Evolutionary conservation across 2,329 filamentous ascomycete genomes (phyloP).

Genomic region (Xylariaceae sp.): DNA sequence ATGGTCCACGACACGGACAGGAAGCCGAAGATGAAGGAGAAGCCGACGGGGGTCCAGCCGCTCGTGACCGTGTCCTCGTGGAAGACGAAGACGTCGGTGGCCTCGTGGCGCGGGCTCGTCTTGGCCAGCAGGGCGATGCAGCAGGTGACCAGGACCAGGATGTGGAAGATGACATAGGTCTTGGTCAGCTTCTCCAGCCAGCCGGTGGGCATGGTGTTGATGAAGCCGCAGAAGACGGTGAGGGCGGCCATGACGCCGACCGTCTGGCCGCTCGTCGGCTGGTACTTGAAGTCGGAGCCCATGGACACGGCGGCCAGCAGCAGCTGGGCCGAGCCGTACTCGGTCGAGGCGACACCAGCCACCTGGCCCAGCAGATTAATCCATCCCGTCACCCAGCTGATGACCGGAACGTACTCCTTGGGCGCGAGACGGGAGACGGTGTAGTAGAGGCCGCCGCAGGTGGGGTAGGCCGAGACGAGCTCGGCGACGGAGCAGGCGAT

Average conservation of each 20-base stretch:
- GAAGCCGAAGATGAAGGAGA: conserved; percentile 54
- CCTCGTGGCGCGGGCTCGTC: conserved; percentile 51
- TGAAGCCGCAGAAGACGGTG: too few relatives aligned
- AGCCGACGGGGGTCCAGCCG: conserved; percentile 52
- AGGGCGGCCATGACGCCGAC: too few relatives aligned
- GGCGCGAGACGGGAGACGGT: conserved; percentile 59
- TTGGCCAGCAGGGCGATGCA: conserved; percentile 50
- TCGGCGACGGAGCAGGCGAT: too few relatives aligned
- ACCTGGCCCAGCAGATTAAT: conserved; percentile 58
- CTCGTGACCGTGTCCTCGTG: conserved; percentile 55
- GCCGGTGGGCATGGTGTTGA: too few relatives aligned
- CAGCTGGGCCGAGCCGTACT: too few relatives aligned
- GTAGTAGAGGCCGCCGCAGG: conserved; percentile 62
- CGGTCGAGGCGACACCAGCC: too few relatives aligned
- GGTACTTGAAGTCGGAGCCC: conserved; percentile 50
- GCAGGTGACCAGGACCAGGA: too few relatives aligned
- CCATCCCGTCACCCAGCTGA: conserved; percentile 51
- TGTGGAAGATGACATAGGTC: too few relatives aligned
- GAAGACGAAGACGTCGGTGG: conserved; percentile 53
- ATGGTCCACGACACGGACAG: conserved; percentile 55
- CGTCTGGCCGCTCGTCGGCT: conserved; percentile 51
- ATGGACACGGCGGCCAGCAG: conserved; percentile 51
- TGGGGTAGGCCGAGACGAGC: conserved; percentile 59
- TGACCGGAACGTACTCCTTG: conserved; percentile 42
- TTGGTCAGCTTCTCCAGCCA: too few relatives aligned